These are phyloP conservation scores for Arthrobotrys conoides DNA, from an alignment of 2,329 filamentous ascomycete genomes.

Conservation along the genomic window DNA sequence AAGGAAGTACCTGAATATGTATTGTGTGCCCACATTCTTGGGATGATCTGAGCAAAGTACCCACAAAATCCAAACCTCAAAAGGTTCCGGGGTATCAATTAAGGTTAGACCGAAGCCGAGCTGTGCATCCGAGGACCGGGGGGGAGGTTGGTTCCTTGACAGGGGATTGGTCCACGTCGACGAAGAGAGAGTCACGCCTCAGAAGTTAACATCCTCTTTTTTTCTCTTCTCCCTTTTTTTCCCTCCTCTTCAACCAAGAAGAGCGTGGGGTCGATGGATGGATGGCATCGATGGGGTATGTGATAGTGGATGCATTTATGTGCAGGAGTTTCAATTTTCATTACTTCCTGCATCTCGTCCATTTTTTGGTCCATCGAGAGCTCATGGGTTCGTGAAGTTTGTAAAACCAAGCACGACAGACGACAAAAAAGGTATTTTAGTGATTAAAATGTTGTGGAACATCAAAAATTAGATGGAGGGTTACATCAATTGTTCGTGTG, in stretches of 20 bases:
- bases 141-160: constrained; percentile 39
- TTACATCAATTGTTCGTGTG: background rate
- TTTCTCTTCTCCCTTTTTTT: background rate
- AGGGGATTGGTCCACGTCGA: constrained; percentile 61
- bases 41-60: constrained; percentile 29
- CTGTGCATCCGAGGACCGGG: constrained; percentile 45
- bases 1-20: constrained; percentile 46
- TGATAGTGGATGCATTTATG: constrained; percentile 18
- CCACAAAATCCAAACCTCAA: constrained; percentile 24
- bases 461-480: constrained; percentile 2
- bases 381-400: background rate
- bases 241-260: background rate
- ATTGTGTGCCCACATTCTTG: constrained; percentile 29
- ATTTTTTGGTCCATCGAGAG: background rate
- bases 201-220: constrained; percentile 29
- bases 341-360: background rate
- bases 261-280: constrained; percentile 38
- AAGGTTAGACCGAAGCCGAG: constrained; percentile 57
- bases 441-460: constrained; percentile 11
- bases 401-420: constrained; percentile 5
- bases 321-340: background rate
- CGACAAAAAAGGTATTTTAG: constrained; percentile 13
- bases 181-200: constrained; percentile 29
- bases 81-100: constrained; percentile 57
- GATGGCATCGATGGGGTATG: constrained; percentile 44